phyloP scores from a whole-genome alignment of 2,329 filamentous ascomycete genomes.

The Epichloe hybrida region DNA sequence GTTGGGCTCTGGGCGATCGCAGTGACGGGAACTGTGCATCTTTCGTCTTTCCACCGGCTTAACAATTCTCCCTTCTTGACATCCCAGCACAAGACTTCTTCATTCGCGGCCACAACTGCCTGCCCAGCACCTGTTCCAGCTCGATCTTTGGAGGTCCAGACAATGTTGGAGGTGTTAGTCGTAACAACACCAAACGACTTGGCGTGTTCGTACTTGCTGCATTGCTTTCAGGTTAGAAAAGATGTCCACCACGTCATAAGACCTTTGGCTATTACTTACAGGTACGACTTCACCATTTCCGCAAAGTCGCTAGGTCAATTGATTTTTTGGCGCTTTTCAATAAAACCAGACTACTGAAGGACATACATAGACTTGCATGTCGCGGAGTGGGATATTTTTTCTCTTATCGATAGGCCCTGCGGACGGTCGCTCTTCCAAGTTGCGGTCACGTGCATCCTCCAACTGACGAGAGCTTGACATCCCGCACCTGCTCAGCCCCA shows the following conservation, averaged over 20 bases:
- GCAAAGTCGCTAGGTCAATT: constrained; percentile 5
- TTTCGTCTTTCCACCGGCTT: constrained; percentile 70
- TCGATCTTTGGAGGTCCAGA: constrained; percentile 58
- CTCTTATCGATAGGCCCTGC: constrained; percentile 23
- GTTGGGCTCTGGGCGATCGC: constrained; percentile 73
- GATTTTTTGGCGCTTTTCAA: background rate
- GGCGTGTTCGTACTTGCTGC: constrained; percentile 87
- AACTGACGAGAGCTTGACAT: constrained; percentile 8
- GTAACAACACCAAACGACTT: constrained; percentile 86
- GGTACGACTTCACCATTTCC: constrained; percentile 79
- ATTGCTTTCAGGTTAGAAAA: background rate
- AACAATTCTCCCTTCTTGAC: constrained; percentile 89
- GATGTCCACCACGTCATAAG: background rate
- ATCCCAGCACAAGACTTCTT: constrained; percentile 92
- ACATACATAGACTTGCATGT: background rate
- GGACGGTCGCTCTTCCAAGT: background rate
- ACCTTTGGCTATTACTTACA: constrained; percentile 42
- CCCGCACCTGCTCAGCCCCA: constrained; percentile 21
- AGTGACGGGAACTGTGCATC: constrained; percentile 73
- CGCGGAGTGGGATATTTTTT: constrained; percentile 22
- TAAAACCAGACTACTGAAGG: background rate
- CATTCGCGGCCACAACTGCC: constrained; percentile 81
- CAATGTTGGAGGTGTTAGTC: constrained; percentile 75
- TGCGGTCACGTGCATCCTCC: constrained; percentile 20
- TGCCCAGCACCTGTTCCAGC: constrained; percentile 59